Base-by-base conservation (phyloP, 768 basidiomycete genomes). In the Lactifluus echinatus region DNA sequence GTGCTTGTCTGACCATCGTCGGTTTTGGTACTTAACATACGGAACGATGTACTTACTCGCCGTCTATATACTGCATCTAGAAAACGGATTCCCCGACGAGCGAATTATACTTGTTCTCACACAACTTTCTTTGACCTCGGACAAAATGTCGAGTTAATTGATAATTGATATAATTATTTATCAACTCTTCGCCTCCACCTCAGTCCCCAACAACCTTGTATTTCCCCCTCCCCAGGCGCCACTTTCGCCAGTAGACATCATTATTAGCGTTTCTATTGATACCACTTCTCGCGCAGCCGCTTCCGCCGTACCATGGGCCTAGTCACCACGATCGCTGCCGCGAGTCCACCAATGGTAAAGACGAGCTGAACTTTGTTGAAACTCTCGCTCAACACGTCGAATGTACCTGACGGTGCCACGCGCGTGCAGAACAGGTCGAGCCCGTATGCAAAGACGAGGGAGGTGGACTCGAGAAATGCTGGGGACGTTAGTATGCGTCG, bases 281-380 rank as follows among this genome's bases (percentile, higher is more conserved):
- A 91, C 89, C 89, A 92, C 63, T 75, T 77, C 66, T 86, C 85
- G 58, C 79, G 75, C 64, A 89, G 69, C 61, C 70, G 72, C 68
- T 88, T 91, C 67, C 78, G 72, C 63, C 70, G 70, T 23, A 94
- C 91, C 74, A 94, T 89, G 31, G 93, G 93, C 68, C 80, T 83
- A 21, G 84, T 84, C 36, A 93, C 68, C n/a, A 82, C 68, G 60
- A 96, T 89, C n/a, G 85, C 94, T 5, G 80, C 65, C 2, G 74
- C 77, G 57, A 98, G 69, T 0, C 80, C 91, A 0, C 73, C 69
- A 33, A 95, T 82, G 1, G 93, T 97, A 28, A 93, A 70, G 61
- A 94, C 81, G 23, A 98, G 76, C 70, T 98, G 95, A 1, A 74
- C 76, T 74, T 97, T 96, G 75, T 97, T 97, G 71, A 98, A 98